Evolutionary conservation across 2,329 filamentous ascomycete genomes (phyloP).

Genomic region (Drechslerella dactyloides): DNA sequence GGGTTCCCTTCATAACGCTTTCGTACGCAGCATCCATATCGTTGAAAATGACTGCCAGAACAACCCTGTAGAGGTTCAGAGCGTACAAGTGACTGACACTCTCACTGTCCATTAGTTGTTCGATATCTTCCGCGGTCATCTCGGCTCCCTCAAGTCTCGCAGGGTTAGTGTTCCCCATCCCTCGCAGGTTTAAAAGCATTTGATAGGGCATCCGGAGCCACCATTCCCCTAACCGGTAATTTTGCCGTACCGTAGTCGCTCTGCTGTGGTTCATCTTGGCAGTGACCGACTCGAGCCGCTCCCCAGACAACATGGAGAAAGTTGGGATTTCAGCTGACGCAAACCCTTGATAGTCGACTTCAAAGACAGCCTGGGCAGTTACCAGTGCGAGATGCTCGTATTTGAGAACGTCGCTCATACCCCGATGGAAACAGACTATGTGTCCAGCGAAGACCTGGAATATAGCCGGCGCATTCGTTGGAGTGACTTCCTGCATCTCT

Average conservation of each 20-base stretch:
- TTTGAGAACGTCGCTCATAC: constrained; percentile 54
- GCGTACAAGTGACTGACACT: constrained; percentile 55
- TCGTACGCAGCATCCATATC: constrained; percentile 54
- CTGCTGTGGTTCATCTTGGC: constrained; percentile 54
- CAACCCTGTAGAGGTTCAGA: constrained; percentile 54
- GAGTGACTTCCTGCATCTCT: constrained; percentile 49
- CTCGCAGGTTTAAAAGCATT: constrained; percentile 54
- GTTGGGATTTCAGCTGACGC: constrained; percentile 54
- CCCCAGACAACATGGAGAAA: constrained; percentile 55
- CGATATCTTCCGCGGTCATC: constrained; percentile 51
- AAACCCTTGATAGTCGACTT: constrained; percentile 55
- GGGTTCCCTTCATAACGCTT: constrained; percentile 52
- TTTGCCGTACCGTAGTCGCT: constrained; percentile 53
- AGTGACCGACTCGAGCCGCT: constrained; percentile 51
- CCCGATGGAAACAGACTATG: constrained; percentile 55
- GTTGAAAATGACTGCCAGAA: constrained; percentile 54
- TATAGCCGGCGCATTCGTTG: constrained; percentile 53
- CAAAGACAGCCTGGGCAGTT: constrained; percentile 54
- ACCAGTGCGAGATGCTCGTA: constrained; percentile 54
- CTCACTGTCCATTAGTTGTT: constrained; percentile 51
- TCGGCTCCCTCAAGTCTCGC: constrained; percentile 53
- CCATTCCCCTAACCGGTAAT: constrained; percentile 55
- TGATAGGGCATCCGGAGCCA: constrained; percentile 55
- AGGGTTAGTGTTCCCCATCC: constrained; percentile 54
- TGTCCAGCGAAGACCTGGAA: constrained; percentile 55